Percentiles rank a stretch among this genome's conserved stretches.
Evolutionary conservation across 495 filamentous ascomycete genomes (phyloP).

Genomic region (Cercophora newfieldiana): DNA sequence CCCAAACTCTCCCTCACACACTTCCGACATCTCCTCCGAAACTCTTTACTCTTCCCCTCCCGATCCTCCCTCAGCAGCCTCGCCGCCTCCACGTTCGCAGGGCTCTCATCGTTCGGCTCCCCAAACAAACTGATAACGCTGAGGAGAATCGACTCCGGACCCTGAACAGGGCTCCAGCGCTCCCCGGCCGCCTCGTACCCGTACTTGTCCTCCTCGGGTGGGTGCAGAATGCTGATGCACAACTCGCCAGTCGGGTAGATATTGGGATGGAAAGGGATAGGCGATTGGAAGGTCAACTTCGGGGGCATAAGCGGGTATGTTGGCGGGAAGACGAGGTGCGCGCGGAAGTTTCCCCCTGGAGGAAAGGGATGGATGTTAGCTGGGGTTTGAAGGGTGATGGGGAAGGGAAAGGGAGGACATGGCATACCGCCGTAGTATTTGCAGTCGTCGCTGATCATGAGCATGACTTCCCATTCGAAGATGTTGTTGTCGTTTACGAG

Average conservation of each 20-base stretch:
- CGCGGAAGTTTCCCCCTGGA: slow-evolving; percentile 86
- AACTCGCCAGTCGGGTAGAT: slow-evolving; percentile 88
- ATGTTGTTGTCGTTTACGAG: slow-evolving; percentile 82
- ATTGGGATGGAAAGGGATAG: slow-evolving; percentile 91
- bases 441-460: slow-evolving; percentile 97
- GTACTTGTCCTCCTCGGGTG: slow-evolving; percentile 92
- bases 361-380: neutral
- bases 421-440: slow-evolving; percentile 86
- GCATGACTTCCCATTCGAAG: slow-evolving; percentile 99
- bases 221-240: slow-evolving; percentile 96
- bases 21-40: slow-evolving; percentile 71
- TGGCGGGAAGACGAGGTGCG: slow-evolving; percentile 71
- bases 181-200: slow-evolving; percentile 92
- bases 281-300: slow-evolving; percentile 83
- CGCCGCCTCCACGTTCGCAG: slow-evolving; percentile 93
- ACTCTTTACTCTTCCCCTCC: slow-evolving; percentile 61
- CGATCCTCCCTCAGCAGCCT: slow-evolving; percentile 81
- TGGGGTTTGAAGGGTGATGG: neutral
- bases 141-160: slow-evolving; percentile 90
- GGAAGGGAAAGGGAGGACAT: slow-evolving; percentile 18
- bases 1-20: slow-evolving; percentile 84
- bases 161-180: slow-evolving; percentile 96
- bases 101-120: slow-evolving; percentile 91
- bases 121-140: slow-evolving; percentile 92
- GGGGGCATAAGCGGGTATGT: slow-evolving; percentile 90